phyloP scores from a whole-genome alignment of 2,329 filamentous ascomycete genomes.

The Stachybotrys chlorohalonatus region DNA sequence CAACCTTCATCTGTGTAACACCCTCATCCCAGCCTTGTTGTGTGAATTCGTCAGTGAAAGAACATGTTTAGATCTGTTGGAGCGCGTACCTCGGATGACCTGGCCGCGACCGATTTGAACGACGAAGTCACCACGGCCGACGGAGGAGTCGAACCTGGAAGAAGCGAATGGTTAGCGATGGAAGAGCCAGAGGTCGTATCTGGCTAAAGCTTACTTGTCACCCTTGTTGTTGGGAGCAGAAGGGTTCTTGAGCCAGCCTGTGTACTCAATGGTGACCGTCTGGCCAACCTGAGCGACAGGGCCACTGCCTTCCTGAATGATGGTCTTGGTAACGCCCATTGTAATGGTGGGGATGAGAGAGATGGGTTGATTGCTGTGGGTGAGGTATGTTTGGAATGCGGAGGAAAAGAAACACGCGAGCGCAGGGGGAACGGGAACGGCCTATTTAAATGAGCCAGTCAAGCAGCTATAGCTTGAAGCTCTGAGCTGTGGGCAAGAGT shows the following conservation, averaged over 20 bases:
- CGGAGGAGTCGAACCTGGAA: conserved; percentile 79
- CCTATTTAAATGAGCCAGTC: neutral
- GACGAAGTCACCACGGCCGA: conserved; percentile 66
- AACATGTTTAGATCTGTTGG: no score
- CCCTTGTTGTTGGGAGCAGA: conserved; percentile 57
- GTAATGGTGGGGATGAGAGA: conserved; percentile 13
- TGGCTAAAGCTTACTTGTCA: conserved; percentile 47
- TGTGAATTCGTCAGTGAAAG: no score
- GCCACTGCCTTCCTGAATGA: conserved; percentile 51
- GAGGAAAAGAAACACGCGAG: neutral
- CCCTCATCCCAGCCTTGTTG: conserved; percentile 72
- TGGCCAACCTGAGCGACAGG: conserved; percentile 57
- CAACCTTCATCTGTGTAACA: conserved; percentile 76
- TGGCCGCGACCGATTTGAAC: conserved; percentile 71
- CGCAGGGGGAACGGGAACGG: neutral
- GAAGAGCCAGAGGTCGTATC: neutral
- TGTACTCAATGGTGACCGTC: conserved; percentile 82
- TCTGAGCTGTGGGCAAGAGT: neutral
- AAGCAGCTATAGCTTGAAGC: neutral
- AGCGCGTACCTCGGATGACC: conserved; percentile 69
- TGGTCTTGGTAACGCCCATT: conserved; percentile 69
- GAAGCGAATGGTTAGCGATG: neutral
- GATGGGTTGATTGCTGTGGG: neutral
- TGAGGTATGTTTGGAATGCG: neutral
- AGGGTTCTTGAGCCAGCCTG: conserved; percentile 71